Evolutionary conservation across 768 basidiomycete genomes (phyloP).

Genomic region (Zangia roseola): DNA sequence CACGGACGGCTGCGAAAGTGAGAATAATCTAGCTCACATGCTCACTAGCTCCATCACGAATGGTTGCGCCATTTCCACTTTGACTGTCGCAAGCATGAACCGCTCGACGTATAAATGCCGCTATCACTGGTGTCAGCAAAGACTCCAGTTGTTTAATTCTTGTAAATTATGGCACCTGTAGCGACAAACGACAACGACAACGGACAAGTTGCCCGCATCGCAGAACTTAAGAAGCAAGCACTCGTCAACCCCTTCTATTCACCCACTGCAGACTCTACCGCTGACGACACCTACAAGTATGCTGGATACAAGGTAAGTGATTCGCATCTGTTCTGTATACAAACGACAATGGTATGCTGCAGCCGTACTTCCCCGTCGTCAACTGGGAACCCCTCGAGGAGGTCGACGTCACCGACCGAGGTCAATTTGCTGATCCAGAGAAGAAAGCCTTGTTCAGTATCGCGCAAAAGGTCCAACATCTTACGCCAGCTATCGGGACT

Average conservation of each 20-base stretch:
- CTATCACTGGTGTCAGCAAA: background rate
- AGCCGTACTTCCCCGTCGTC: conserved; percentile 66
- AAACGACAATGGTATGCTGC: background rate
- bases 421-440: conserved; percentile 61
- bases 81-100: conserved; percentile 10
- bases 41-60: background rate
- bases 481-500: conserved; percentile 74
- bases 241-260: conserved; percentile 69
- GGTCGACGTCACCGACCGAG: conserved; percentile 63
- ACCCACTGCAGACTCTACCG: conserved; percentile 51
- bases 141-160: background rate
- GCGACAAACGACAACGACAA: conserved; percentile 39
- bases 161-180: conserved; percentile 46
- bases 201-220: conserved; percentile 18
- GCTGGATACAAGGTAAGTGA: conserved; percentile 56
- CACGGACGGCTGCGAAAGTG: conserved; percentile 11
- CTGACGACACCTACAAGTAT: conserved; percentile 50
- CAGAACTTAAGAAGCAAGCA: conserved; percentile 25
- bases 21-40: conserved; percentile 17
- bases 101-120: conserved; percentile 20
- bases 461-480: conserved; percentile 62
- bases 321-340: background rate
- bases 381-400: conserved; percentile 64
- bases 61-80: conserved; percentile 21
- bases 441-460: conserved; percentile 66